Base-by-base conservation (phyloP, 345 rosid species). In the Lumnitzera littorea region DNA sequence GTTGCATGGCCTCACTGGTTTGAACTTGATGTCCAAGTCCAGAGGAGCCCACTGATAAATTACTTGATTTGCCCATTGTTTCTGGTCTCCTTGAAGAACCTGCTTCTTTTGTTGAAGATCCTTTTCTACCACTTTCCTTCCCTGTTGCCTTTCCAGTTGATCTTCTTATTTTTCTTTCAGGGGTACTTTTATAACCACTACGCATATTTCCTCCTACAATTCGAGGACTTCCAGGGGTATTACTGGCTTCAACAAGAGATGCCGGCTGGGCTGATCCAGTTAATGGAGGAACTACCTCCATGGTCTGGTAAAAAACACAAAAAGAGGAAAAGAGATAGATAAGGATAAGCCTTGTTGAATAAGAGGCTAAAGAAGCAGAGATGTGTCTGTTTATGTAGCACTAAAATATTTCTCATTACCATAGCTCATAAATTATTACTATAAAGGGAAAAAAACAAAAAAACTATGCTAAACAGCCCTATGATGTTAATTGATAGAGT, bases 141-240 rank as follows among this genome's bases (percentile, higher is more conserved):
- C 72, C 80, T 20, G 77, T 48, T 48, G 78, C 74, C 72, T 80
- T 91, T 69, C 65, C 57, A 60, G 86, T 70, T 72, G 86, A 41
- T 72, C 94, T 84, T 62, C 91, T 86, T 68, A 85, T 52, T 76
- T 88, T 88, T 57, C 84, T 90, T 68, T 81, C 98, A 58, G 91
- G 50, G 68, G 78, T 70, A 68, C 73, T 73, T 85, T 81, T 91
- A 43, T 68, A 54, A 48, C 72, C 70, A 62, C 76, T 61, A 17
- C 73, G 76, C 36, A 27, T 71, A 56, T 7, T 53, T 54, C 66
- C 63, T 57, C 56, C 76, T 63, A 82, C 64, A 27, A 66, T 75
- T 69, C 71, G 76, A 46, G 73, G 72, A 70, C 66, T 74, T 77
- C 72, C 82, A 61, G n/a, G 72, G 58, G 77, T 46, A 49, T 51